A percentile compares a stretch with the other conserved stretches of the same genome.
These are phyloP conservation scores for Solanum aculeatissimum DNA, from an alignment of 305 asterid species.

Conservation along the genomic window DNA sequence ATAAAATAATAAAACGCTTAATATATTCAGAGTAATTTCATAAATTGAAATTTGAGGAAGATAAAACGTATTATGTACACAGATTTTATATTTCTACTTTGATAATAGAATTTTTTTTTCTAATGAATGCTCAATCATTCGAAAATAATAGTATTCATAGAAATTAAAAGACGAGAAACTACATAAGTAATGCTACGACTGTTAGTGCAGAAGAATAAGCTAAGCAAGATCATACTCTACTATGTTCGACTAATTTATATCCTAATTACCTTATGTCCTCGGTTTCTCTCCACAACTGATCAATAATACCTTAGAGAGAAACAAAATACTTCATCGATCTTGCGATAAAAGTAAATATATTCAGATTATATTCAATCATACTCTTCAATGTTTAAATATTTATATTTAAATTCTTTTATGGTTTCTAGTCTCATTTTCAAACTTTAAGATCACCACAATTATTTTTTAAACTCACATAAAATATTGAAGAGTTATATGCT, in stretches of 20 bases:
- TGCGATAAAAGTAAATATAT: not conserved
- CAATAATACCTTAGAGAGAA: not conserved
- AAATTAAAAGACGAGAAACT: not conserved
- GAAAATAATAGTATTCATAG: not conserved
- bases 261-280: not conserved
- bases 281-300: too few species aligned
- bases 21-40: too few species aligned
- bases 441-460: not conserved
- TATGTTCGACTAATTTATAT: not conserved
- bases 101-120: not conserved
- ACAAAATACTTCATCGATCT: not conserved
- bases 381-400: not conserved
- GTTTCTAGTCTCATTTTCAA: not conserved
- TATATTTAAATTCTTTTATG: not conserved
- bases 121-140: not conserved
- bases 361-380: not conserved
- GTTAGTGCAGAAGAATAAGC: not conserved
- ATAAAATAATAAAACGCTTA: too few species aligned
- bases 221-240: not conserved
- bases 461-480: not conserved
- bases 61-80: too few species aligned
- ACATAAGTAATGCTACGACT: fast-evolving
- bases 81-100: not conserved
- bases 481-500: not conserved
- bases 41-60: too few species aligned